Percentiles rank a stretch among this genome's conserved stretches.
These are phyloP conservation scores for Ganoderma leucocontextum DNA, from an alignment of 1,284 basidiomycete genomes.

Conservation along the genomic window DNA sequence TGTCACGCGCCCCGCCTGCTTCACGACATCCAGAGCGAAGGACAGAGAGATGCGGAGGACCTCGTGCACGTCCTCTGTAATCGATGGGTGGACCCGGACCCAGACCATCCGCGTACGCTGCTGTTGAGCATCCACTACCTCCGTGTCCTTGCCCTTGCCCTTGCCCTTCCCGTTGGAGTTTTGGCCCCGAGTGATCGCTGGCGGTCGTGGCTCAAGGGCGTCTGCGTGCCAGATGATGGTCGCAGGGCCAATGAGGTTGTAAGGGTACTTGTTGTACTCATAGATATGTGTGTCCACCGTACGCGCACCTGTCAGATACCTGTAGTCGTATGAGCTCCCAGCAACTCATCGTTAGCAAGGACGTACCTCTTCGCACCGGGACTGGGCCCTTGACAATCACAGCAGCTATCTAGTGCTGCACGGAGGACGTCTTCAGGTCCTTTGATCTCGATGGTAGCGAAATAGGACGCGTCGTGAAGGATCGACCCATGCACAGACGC, in stretches of 20 bases:
- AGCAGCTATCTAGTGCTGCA: slow-evolving; percentile 61
- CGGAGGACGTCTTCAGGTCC: slow-evolving; percentile 67
- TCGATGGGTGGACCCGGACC: slow-evolving; percentile 82
- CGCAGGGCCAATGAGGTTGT: slow-evolving; percentile 73
- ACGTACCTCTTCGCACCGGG: slow-evolving; percentile 65
- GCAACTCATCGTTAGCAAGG: not conserved
- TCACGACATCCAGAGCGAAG: slow-evolving; percentile 52
- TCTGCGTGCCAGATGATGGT: slow-evolving; percentile 78
- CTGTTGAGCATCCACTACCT: slow-evolving; percentile 27
- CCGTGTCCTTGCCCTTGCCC: slow-evolving; percentile 27
- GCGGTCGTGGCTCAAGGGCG: slow-evolving; percentile 21
- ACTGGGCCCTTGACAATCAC: slow-evolving; percentile 66
- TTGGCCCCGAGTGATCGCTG: slow-evolving; percentile 8
- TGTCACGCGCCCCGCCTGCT: slow-evolving; percentile 44
- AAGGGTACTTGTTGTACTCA: slow-evolving; percentile 70
- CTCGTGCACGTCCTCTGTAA: slow-evolving; percentile 63
- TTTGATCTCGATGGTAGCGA: slow-evolving; percentile 75
- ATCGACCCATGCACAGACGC: slow-evolving; percentile 86
- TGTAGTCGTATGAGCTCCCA: slow-evolving; percentile 37
- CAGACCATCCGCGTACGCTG: slow-evolving; percentile 60
- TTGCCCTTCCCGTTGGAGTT: slow-evolving; percentile 34
- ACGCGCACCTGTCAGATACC: slow-evolving; percentile 65
- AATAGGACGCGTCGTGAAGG: slow-evolving; percentile 89
- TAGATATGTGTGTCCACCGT: slow-evolving; percentile 71
- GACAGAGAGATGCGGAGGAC: slow-evolving; percentile 62